These are phyloP conservation scores for Myxozyma vanderwaltii DNA, from an alignment of 805 yeast genomes.

Conservation along the genomic window DNA sequence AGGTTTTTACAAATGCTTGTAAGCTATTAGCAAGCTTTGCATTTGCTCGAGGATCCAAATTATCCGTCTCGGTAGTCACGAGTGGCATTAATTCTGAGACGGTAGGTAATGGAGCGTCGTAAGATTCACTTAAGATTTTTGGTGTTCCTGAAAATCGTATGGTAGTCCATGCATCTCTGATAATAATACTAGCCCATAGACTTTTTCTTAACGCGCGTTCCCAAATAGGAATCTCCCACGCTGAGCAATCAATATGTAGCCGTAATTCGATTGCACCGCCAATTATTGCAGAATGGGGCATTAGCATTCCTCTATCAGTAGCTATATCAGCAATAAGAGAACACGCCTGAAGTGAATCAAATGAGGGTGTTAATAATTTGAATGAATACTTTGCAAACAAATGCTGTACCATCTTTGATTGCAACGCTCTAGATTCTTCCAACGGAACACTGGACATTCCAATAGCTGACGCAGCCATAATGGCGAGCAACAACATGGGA, in stretches of 20 bases:
- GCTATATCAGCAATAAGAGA: constrained; percentile 17
- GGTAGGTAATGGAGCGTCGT: constrained; percentile 17
- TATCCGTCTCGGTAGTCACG: background rate
- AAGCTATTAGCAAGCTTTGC: background rate
- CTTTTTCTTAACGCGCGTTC: constrained; percentile 84
- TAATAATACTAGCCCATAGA: constrained; percentile 89
- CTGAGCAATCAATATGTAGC: constrained; percentile 80
- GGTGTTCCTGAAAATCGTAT: constrained; percentile 23
- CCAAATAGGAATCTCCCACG: constrained; percentile 93
- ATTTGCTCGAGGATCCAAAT: background rate
- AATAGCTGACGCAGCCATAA: constrained; percentile 20
- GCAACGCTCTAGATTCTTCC: constrained; percentile 14
- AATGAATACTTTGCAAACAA: constrained; percentile 2
- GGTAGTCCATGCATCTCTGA: constrained; percentile 79
- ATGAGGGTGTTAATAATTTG: constrained; percentile 13
- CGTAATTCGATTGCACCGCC: constrained; percentile 88
- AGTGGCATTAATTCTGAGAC: constrained; percentile 13
- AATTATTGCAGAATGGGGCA: constrained; percentile 51
- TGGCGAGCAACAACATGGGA: constrained; percentile 24
- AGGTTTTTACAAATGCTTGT: constrained; percentile 9
- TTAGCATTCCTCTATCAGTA: constrained; percentile 22
- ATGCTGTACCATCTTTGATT: constrained; percentile 15
- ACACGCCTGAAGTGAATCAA: constrained; percentile 23
- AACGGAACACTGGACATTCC: background rate
- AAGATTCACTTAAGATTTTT: constrained; percentile 14